Conservation (phyloP, 2,329 filamentous ascomycete species). For the Cladosporium sp. region DNA sequence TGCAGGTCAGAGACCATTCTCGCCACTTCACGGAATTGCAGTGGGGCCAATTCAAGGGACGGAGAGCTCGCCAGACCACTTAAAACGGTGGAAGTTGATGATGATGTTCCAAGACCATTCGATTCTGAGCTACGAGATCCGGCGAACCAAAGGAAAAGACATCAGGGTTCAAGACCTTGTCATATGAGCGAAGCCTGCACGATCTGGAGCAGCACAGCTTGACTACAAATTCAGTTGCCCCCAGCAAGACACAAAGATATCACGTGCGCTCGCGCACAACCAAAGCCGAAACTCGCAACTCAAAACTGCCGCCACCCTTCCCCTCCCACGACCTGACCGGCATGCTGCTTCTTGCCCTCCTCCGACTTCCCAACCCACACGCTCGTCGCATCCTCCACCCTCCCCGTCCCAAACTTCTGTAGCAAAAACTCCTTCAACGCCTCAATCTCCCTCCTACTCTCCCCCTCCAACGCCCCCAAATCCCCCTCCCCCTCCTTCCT, state of each 20-base stretch:
- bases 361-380: constrained; percentile 41
- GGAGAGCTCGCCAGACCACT: constrained; percentile 24
- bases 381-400: constrained; percentile 40
- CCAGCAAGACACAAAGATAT: too few relatives aligned
- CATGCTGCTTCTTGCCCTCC: constrained; percentile 38
- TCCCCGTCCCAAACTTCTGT: constrained; percentile 41
- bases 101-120: constrained; percentile 68
- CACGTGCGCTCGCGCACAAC: too few relatives aligned
- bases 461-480: constrained; percentile 30
- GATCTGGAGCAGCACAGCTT: too few relatives aligned
- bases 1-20: constrained; percentile 39
- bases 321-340: constrained; percentile 42
- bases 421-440: constrained; percentile 42
- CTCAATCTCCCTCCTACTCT: constrained; percentile 38
- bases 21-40: constrained; percentile 63
- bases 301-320: constrained; percentile 45
- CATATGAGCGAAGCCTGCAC: not conserved
- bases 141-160: not conserved
- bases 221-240: not conserved
- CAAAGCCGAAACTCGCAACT: constrained; percentile 7
- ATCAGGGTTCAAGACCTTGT: not conserved
- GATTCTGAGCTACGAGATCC: constrained; percentile 67
- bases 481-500: constrained; percentile 29
- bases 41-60: constrained; percentile 58
- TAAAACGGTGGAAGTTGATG: constrained; percentile 61